phyloP scores from a whole-genome alignment of 2,329 filamentous ascomycete species.

The Coniosporium tulheliwenetii region DNA sequence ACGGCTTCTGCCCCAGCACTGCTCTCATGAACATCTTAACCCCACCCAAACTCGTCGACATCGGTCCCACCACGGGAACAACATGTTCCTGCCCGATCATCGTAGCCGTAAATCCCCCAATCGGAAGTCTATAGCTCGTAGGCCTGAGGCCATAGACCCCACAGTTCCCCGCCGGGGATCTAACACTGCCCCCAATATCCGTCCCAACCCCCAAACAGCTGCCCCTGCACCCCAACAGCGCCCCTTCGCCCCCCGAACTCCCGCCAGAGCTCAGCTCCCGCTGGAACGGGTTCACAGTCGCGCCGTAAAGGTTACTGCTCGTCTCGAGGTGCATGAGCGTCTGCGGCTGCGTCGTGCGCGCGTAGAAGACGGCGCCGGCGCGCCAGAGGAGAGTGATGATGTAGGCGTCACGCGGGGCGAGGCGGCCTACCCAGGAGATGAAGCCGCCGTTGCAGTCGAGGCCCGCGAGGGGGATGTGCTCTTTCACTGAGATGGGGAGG shows the following conservation, averaged over 20 bases:
- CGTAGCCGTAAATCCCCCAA: constrained; percentile 23
- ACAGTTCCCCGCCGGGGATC: constrained; percentile 40
- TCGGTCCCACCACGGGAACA: constrained; percentile 46
- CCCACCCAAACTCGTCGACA: constrained; percentile 40
- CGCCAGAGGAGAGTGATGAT: constrained; percentile 30
- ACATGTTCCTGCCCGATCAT: constrained; percentile 46
- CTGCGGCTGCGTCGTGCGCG: constrained; percentile 38
- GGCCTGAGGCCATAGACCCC: constrained; percentile 40
- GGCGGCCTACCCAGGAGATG: constrained; percentile 30
- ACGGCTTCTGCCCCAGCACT: constrained; percentile 30
- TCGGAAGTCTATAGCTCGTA: constrained; percentile 26
- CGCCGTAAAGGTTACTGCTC: constrained; percentile 33
- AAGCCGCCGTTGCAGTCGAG: constrained; percentile 47
- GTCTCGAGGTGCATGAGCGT: constrained; percentile 39
- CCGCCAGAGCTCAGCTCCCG: constrained; percentile 45
- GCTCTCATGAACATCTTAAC: constrained; percentile 25
- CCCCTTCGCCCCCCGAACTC: constrained; percentile 51
- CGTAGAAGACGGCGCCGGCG: constrained; percentile 37
- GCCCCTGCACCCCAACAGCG: constrained; percentile 43
- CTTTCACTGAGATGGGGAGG: constrained; percentile 51
- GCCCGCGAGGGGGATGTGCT: constrained; percentile 49
- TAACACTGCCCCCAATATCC: constrained; percentile 44
- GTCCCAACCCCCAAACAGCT: constrained; percentile 47
- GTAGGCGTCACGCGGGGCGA: constrained; percentile 28
- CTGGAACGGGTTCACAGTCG: constrained; percentile 39